These are phyloP conservation scores for Hsuehochloa calcarea DNA, from an alignment of 176 grass and related monocot species.

Conservation along the genomic window DNA sequence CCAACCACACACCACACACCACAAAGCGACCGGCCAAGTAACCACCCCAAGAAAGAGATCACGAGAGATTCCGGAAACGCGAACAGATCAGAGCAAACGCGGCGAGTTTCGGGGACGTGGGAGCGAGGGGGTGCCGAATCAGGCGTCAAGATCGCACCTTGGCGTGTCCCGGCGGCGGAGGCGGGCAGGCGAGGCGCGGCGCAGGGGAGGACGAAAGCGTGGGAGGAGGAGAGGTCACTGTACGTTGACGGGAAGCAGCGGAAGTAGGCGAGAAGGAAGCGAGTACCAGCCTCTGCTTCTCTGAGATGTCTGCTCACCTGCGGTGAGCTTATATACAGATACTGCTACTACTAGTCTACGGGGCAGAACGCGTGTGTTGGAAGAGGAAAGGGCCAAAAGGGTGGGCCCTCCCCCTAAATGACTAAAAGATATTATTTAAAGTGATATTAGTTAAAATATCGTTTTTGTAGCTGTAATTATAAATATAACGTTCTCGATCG, in stretches of 20 bases:
- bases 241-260: not conserved
- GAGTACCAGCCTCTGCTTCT: constrained; percentile 8
- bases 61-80: not conserved
- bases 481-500: no score
- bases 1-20: not conserved
- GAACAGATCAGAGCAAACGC: constrained; percentile 20
- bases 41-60: not conserved
- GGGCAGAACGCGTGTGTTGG: constrained; percentile 24
- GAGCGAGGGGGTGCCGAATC: constrained; percentile 2
- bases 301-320: constrained; percentile 33
- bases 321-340: constrained; percentile 45
- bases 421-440: no score
- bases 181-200: not conserved
- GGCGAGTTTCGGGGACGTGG: not conserved
- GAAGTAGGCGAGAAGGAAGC: constrained; percentile 16
- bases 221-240: not conserved
- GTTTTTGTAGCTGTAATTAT: no score
- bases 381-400: constrained; percentile 11
- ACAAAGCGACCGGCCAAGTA: not conserved
- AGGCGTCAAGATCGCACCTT: constrained; percentile 35
- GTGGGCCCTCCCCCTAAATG: no score
- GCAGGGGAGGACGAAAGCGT: not conserved
- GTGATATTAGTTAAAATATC: no score
- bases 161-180: not conserved
- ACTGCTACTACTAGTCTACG: constrained; percentile 5